A percentile compares a stretch with the other conserved stretches of the same genome.
Conservation (phyloP, 2,329 filamentous ascomycete species). For the Byssothecium circinans region DNA sequence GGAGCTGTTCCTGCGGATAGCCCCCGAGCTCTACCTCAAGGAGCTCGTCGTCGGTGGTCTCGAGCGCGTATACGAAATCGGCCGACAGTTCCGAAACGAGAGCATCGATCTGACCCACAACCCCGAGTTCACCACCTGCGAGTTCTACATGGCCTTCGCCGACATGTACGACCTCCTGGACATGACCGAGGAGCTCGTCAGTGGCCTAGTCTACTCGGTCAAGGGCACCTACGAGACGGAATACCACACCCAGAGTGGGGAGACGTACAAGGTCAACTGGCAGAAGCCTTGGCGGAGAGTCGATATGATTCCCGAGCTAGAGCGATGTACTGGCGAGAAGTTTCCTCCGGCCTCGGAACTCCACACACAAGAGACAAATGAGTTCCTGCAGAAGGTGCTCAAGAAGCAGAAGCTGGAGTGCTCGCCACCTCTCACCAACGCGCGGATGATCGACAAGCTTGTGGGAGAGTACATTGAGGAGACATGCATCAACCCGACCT, state of each 20-base stretch:
- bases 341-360: conserved; percentile 82
- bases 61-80: conserved; percentile 93
- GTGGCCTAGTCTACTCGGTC: conserved; percentile 82
- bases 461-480: conserved; percentile 91
- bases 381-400: conserved; percentile 74
- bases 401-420: conserved; percentile 92
- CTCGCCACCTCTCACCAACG: conserved; percentile 85
- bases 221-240: conserved; percentile 83
- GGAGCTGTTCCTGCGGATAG: conserved; percentile 92
- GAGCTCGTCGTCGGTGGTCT: conserved; percentile 88
- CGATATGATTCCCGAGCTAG: conserved; percentile 88
- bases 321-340: conserved; percentile 86
- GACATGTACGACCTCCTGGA: conserved; percentile 82
- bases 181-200: conserved; percentile 90
- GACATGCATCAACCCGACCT: conserved; percentile 89
- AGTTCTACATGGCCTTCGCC: conserved; percentile 84
- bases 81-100: conserved; percentile 94
- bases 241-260: conserved; percentile 83
- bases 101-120: conserved; percentile 93
- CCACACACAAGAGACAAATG: conserved; percentile 84
- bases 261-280: conserved; percentile 93
- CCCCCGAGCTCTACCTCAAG: conserved; percentile 96
- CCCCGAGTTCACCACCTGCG: conserved; percentile 95
- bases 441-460: conserved; percentile 94
- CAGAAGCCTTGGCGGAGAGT: conserved; percentile 88